A percentile compares a stretch with the other conserved stretches of the same genome.
phyloP scores from a whole-genome alignment of 257 asterid species.

The Solanum bulbocastanum region DNA sequence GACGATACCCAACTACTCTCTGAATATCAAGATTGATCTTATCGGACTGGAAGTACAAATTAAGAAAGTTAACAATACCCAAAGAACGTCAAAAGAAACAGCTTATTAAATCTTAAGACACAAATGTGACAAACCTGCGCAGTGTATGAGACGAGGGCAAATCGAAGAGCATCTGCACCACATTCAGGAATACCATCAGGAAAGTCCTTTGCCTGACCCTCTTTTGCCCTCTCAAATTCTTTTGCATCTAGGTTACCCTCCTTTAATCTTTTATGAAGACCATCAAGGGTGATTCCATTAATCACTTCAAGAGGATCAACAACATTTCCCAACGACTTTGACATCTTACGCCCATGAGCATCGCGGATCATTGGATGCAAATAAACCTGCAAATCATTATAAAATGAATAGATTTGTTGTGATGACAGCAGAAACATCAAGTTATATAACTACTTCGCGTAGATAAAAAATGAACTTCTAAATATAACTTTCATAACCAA shows the following conservation, averaged over 20 bases:
- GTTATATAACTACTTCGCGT: background rate
- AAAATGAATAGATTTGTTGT: background rate
- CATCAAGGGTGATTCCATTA: constrained; percentile 56
- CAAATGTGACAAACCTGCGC: constrained; percentile 54
- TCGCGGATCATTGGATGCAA: constrained; percentile 96
- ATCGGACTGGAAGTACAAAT: constrained; percentile 58
- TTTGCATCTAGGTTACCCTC: constrained; percentile 86
- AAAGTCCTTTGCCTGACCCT: constrained; percentile 80
- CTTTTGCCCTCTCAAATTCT: constrained; percentile 76
- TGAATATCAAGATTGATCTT: constrained; percentile 85
- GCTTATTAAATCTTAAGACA: background rate
- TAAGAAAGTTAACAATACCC: background rate
- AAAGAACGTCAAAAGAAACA: background rate
- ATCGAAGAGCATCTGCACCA: constrained; percentile 94
- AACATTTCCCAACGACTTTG: constrained; percentile 95
- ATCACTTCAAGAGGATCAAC: constrained; percentile 88
- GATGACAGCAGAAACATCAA: background rate
- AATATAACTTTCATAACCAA: background rate
- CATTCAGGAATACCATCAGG: constrained; percentile 91
- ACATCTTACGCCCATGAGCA: constrained; percentile 99
- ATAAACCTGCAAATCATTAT: constrained; percentile 47
- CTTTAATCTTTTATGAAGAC: constrained; percentile 82
- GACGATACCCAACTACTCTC: constrained; percentile 93
- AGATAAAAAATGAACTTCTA: background rate
- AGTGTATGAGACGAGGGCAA: constrained; percentile 89